Conservation (phyloP, 495 filamentous ascomycete genomes). For the Pyronema domesticum region DNA sequence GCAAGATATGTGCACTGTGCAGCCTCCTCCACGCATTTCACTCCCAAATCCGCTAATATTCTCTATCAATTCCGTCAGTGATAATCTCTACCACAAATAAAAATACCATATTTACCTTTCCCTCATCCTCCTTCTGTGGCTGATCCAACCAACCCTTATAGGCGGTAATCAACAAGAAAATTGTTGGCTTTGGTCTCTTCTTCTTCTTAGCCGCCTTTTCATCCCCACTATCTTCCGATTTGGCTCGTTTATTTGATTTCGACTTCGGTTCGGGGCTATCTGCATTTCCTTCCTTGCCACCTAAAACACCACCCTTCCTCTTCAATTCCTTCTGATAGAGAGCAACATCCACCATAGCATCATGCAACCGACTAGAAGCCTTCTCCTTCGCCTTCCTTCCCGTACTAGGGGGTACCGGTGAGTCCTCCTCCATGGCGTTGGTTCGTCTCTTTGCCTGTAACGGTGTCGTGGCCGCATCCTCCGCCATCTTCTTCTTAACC, state of each 20-base stretch:
- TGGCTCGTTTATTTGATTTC: slow-evolving; percentile 32
- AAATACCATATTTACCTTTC: slow-evolving; percentile 43
- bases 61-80: slow-evolving; percentile 35
- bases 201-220: slow-evolving; percentile 12
- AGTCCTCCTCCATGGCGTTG: background rate
- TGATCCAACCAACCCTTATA: slow-evolving; percentile 28
- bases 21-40: slow-evolving; percentile 57
- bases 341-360: slow-evolving; percentile 62
- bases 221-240: slow-evolving; percentile 22
- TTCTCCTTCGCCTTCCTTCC: slow-evolving; percentile 76
- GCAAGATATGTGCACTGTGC: slow-evolving; percentile 68
- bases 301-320: slow-evolving; percentile 63
- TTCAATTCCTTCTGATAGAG: slow-evolving; percentile 90
- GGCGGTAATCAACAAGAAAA: slow-evolving; percentile 20
- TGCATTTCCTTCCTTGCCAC: slow-evolving; percentile 33
- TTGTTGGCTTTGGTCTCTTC: slow-evolving; percentile 14
- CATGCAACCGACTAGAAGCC: slow-evolving; percentile 57
- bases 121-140: slow-evolving; percentile 50
- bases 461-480: background rate
- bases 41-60: slow-evolving; percentile 67
- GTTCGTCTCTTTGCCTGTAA: background rate
- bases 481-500: background rate
- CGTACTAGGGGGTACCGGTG: slow-evolving; percentile 17
- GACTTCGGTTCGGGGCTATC: slow-evolving; percentile 27
- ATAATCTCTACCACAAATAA: background rate